Base-by-base conservation (phyloP, 495 filamentous ascomycete genomes). In the Astrothelium macrocarpum region DNA sequence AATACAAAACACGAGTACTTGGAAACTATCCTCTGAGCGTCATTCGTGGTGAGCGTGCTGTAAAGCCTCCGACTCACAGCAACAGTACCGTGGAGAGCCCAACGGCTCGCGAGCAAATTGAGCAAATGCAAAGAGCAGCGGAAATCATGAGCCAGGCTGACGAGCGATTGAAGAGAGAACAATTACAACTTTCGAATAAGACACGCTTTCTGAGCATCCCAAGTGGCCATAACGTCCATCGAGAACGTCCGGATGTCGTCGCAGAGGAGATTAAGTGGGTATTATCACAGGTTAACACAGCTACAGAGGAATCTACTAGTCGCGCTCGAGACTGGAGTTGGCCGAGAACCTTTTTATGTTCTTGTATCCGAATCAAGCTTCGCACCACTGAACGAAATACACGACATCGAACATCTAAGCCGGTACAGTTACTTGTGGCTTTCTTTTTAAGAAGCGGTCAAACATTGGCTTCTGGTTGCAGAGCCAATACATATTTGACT, bases 141-240 rank as follows among this genome's bases (percentile, higher is more conserved):
- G 68, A 73, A 68, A 53, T 68, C 31, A 77, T 75, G 74, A 75
- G 76, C 9, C 42, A 31, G 11, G 62, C 72, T 62, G 78, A 80
- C 59, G 62, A 70, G 68, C 67, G 69, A 62, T 65, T 81, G 63
- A 79, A 79, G 68, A 72, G 71, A 65, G 76, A 77, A 59, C 78
- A 81, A 72, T 62, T 82, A 34, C 65, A 66, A 23, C 69, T 81
- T 34, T 77, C 76, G 0, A 67, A 67, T 34, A 71, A 42, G 0
- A 74, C 70, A 46, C 71, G 74, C 49, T 73, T 76, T 25, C 71
- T 78, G 23, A 67, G 77, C 42, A 20, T 81, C 2, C 67, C 74
- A 5, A 78, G 77, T 66, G 80, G 80, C 23, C 81, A 83, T 67
- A 71, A 81, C 72, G 73, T 83, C 14, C 75, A 81, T 64, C 59